Base-by-base conservation (phyloP, 208 protist genomes). In the Leishmania tarentolae region DNA sequence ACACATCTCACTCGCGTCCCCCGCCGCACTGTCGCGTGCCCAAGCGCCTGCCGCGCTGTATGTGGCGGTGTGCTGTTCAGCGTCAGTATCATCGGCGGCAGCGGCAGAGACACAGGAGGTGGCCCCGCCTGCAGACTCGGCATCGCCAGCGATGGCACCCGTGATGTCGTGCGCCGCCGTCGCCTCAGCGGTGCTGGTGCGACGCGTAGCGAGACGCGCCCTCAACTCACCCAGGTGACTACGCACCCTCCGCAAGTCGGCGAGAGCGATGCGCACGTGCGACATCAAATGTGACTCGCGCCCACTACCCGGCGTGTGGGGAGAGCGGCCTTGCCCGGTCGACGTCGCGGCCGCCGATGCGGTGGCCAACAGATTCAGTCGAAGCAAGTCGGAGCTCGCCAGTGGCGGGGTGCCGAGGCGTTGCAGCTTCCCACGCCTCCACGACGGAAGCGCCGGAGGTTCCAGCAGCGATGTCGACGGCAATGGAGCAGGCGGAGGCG, bases 261-360 rank as follows among this genome's bases (percentile, higher is more conserved):
- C 82, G 50, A 85, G 57, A 15, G 82, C 82, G 17, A 85, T 73
- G 17, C 82, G 82, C 11, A 85, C 59, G 11, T 71, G 82, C 35
- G 79, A 68, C 28, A 82, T 15, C 31, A 85, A 28, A 35, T 47
- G 24, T 24, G 76, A 35, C 76, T 73, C 81, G 28, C 61, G 82
- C 9, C 63, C 71, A 24, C 57, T 75, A 46, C 73, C 59, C 47
- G 82, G 77, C n/a, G 82, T 85, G 3, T 44, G 77, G 35, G 76
- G 61, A 57, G 77, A 50, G 56, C 56, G 37, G 21, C 74, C 72
- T 24, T 46, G 42, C n/a, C 21, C 21, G 3, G 19, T 28, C 72
- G 19, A 42, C 72, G 50, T 9, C 35, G 46, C n/a, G n/a, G n/a
- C 24, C 17, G 72, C 50, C 72, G 72, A 15, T 28, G 19, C 46